These are phyloP conservation scores for Helminthosporium solani DNA, from an alignment of 2,329 filamentous ascomycete genomes.

Conservation along the genomic window DNA sequence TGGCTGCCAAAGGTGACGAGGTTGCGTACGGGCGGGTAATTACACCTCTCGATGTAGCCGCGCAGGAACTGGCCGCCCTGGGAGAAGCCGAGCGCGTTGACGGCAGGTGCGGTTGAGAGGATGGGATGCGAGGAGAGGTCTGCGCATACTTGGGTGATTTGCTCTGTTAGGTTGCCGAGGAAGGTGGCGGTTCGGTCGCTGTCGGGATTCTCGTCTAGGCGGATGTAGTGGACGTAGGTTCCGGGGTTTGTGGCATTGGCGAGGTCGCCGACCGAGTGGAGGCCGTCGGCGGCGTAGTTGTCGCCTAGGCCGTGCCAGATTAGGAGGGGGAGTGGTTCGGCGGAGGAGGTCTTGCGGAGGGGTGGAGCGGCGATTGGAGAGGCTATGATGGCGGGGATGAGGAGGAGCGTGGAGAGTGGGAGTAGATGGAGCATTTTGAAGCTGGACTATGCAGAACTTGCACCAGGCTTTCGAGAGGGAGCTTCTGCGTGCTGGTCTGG, in stretches of 20 bases:
- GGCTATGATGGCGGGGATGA: slow-evolving; percentile 16
- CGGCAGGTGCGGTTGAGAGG: slow-evolving; percentile 74
- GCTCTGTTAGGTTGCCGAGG: slow-evolving; percentile 82
- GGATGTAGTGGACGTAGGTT: slow-evolving; percentile 80
- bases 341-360: neutral
- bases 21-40: slow-evolving; percentile 69
- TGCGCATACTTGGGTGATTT: slow-evolving; percentile 75
- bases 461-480: neutral
- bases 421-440: slow-evolving; percentile 22
- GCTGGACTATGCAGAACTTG: neutral
- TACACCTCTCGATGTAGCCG: slow-evolving; percentile 86
- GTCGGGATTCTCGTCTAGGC: slow-evolving; percentile 64
- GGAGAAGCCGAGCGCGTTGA: slow-evolving; percentile 92
- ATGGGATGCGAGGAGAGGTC: slow-evolving; percentile 74
- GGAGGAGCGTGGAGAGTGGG: slow-evolving; percentile 24
- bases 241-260: slow-evolving; percentile 74
- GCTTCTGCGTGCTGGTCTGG: slow-evolving; percentile 3
- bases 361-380: slow-evolving; percentile 9
- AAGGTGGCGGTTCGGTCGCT: slow-evolving; percentile 82
- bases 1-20: slow-evolving; percentile 88
- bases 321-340: slow-evolving; percentile 69
- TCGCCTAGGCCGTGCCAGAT: slow-evolving; percentile 92
- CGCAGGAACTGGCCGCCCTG: slow-evolving; percentile 97
- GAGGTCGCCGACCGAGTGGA: slow-evolving; percentile 69
- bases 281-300: slow-evolving; percentile 72